Conservation (phyloP, 2,329 filamentous ascomycete species). For the Drechslerella dactyloides region DNA sequence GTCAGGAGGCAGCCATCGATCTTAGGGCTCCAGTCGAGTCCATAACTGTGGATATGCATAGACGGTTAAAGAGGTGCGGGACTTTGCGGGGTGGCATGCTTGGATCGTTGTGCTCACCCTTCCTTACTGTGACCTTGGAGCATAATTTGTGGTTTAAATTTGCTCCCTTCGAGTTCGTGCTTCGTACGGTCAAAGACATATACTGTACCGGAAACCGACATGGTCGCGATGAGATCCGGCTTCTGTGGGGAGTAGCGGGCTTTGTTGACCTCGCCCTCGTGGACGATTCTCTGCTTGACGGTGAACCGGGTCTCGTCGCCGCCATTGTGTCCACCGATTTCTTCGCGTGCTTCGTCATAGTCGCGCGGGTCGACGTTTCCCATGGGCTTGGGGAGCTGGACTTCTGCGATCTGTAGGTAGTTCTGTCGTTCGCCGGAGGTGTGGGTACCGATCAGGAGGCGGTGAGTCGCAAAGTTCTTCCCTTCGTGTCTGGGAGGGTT, state of each 20-base stretch:
- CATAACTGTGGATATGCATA: slow-evolving; percentile 65
- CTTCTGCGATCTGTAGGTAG: slow-evolving; percentile 91
- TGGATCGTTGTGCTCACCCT: slow-evolving; percentile 60
- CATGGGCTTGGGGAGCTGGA: slow-evolving; percentile 84
- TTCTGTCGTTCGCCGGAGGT: slow-evolving; percentile 85
- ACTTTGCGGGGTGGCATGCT: background rate
- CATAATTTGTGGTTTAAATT: slow-evolving; percentile 82
- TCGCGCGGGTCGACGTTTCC: slow-evolving; percentile 74
- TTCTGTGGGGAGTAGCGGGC: slow-evolving; percentile 98
- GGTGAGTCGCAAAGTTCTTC: slow-evolving; percentile 85
- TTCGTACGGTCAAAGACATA: slow-evolving; percentile 96
- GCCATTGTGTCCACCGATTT: slow-evolving; percentile 90
- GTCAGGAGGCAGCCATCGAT: slow-evolving; percentile 81
- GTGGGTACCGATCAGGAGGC: slow-evolving; percentile 90
- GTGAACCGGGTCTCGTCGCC: slow-evolving; percentile 80
- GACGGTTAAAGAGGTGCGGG: background rate
- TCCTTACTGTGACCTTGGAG: slow-evolving; percentile 84
- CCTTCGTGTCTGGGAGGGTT: slow-evolving; percentile 68
- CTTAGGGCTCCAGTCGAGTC: slow-evolving; percentile 89
- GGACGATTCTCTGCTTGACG: slow-evolving; percentile 93
- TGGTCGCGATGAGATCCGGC: slow-evolving; percentile 91
- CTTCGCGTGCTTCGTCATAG: slow-evolving; percentile 88
- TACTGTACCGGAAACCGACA: slow-evolving; percentile 84
- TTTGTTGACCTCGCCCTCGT: slow-evolving; percentile 97
- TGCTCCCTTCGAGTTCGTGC: slow-evolving; percentile 71